These are phyloP conservation scores for Rubroboletus satanas DNA, from an alignment of 768 basidiomycete genomes.

Conservation along the genomic window DNA sequence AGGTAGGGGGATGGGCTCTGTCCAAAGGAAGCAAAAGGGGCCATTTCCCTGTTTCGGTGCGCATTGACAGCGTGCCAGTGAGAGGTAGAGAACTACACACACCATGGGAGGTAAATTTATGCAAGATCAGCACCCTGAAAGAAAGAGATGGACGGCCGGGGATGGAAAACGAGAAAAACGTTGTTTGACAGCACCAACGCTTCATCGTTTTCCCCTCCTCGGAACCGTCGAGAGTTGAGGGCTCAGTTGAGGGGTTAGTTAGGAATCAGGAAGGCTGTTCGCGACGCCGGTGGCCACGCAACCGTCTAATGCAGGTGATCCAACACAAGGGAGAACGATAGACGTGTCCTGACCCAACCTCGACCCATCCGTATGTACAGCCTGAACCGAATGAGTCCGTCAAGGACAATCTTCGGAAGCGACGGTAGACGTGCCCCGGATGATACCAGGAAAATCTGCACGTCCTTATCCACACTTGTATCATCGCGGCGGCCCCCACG, in stretches of 20 bases:
- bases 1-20: slow-evolving; percentile 27
- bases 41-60: too few species aligned
- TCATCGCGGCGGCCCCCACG: too few species aligned
- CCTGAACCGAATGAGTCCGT: background rate
- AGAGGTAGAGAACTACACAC: background rate
- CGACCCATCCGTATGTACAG: background rate
- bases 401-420: background rate
- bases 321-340: background rate
- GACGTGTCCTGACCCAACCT: too few species aligned
- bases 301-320: background rate
- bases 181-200: background rate
- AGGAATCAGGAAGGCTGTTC: too few species aligned
- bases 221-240: too few species aligned
- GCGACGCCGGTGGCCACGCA: background rate
- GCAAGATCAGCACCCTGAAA: background rate
- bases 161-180: background rate
- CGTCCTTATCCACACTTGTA: too few species aligned
- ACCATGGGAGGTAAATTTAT: background rate
- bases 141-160: background rate
- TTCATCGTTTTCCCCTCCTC: background rate
- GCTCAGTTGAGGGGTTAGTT: too few species aligned
- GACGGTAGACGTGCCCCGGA: background rate
- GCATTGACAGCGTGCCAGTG: background rate
- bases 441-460: too few species aligned
- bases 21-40: background rate